Conservation (phyloP, 2,329 filamentous ascomycete genomes). For the Juglanconis sp. region DNA sequence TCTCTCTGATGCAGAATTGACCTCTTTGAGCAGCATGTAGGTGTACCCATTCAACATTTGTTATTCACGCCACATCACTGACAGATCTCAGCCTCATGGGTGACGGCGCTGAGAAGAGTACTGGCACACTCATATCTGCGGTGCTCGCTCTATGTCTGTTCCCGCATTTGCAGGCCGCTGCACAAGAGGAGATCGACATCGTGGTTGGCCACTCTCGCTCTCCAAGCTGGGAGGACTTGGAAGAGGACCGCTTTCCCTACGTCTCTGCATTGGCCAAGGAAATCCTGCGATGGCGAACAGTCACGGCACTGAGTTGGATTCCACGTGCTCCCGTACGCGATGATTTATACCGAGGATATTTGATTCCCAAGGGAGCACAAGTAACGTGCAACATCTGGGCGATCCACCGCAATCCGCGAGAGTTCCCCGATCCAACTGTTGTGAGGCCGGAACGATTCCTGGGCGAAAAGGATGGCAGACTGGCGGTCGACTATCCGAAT, state of each 20-base stretch:
- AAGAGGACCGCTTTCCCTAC: neutral
- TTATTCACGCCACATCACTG: neutral
- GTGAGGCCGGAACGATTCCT: constrained; percentile 3
- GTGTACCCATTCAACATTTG: too few species aligned
- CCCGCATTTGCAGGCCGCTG: neutral
- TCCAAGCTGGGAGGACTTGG: constrained; percentile 7
- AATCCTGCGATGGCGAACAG: constrained; percentile 5
- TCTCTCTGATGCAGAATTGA: too few species aligned
- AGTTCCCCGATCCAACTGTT: neutral
- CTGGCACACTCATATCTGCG: neutral
- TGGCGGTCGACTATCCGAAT: neutral
- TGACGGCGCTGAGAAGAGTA: neutral
- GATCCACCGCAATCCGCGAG: neutral
- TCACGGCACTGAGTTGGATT: neutral
- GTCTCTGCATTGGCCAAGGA: neutral
- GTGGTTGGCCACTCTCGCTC: neutral
- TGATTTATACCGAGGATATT: neutral
- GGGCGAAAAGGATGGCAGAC: neutral
- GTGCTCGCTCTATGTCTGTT: constrained; percentile 1
- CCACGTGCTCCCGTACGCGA: neutral
- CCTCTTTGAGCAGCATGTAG: too few species aligned
- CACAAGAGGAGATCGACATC: constrained; percentile 3
- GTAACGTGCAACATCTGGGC: constrained; percentile 5
- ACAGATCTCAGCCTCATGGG: neutral
- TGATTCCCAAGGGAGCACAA: neutral